phyloP scores from a whole-genome alignment of 495 filamentous ascomycete genomes.

The Bombardia bombarda region DNA sequence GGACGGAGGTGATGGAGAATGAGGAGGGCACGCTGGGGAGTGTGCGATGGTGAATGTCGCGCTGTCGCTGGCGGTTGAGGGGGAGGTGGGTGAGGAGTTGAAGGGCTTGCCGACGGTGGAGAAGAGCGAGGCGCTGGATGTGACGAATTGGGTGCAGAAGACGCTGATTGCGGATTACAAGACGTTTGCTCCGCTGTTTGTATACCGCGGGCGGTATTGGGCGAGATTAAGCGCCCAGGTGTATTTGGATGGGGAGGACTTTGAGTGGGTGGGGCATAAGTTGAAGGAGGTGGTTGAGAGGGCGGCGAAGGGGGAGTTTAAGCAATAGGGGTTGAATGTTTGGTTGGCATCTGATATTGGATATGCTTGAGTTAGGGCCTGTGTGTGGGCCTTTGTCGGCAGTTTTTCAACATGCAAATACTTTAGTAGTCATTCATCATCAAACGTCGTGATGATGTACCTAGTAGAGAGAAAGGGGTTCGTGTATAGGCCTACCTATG shows the following conservation, averaged over 20 bases:
- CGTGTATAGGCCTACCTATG: no score
- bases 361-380: no score
- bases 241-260: slow-evolving; percentile 71
- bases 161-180: slow-evolving; percentile 50
- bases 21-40: slow-evolving; percentile 31
- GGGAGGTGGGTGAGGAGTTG: slow-evolving; percentile 13
- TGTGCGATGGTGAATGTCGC: slow-evolving; percentile 60
- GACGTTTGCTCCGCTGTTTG: slow-evolving; percentile 60
- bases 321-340: background rate
- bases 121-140: slow-evolving; percentile 22
- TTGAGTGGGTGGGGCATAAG: slow-evolving; percentile 57
- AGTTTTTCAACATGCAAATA: no score
- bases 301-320: background rate
- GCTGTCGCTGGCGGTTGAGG: slow-evolving; percentile 43
- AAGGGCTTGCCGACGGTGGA: slow-evolving; percentile 24
- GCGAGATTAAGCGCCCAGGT: slow-evolving; percentile 68
- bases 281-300: slow-evolving; percentile 30
- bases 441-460: no score
- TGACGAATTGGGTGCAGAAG: slow-evolving; percentile 50
- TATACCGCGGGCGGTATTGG: slow-evolving; percentile 56
- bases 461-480: no score
- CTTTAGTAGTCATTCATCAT: no score
- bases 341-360: no score
- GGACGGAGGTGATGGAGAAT: slow-evolving; percentile 64
- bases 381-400: no score